These are phyloP conservation scores for Ganoderma lingzhi DNA, from an alignment of 1,284 basidiomycete genomes.

Conservation along the genomic window DNA sequence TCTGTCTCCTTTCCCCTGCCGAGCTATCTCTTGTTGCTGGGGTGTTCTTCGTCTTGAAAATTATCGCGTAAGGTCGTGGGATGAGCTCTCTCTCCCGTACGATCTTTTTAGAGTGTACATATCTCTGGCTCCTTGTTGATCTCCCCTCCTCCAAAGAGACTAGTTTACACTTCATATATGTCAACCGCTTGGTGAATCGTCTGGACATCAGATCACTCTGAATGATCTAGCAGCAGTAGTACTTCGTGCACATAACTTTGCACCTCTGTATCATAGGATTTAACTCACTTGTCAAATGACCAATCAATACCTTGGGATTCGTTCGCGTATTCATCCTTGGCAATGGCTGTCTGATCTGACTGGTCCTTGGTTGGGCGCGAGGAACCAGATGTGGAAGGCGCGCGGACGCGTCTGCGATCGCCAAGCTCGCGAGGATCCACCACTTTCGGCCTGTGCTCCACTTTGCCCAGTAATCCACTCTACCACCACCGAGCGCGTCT, in stretches of 20 bases:
- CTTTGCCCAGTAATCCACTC: slow-evolving; percentile 1
- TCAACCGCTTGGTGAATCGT: neutral
- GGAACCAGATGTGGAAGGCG: neutral
- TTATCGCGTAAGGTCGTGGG: neutral
- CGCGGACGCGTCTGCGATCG: neutral
- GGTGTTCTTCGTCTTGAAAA: neutral
- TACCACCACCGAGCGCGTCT: neutral
- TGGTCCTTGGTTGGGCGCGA: neutral
- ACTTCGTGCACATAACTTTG: neutral
- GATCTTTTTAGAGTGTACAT: neutral
- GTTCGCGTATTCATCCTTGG: no score
- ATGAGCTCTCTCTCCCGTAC: neutral
- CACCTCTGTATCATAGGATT: neutral
- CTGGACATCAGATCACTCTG: neutral
- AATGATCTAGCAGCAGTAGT: neutral
- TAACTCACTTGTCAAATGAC: neutral
- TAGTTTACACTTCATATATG: neutral
- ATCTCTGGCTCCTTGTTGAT: neutral
- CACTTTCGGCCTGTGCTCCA: neutral
- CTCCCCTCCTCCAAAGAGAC: neutral
- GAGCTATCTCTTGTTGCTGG: neutral
- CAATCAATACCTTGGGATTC: neutral
- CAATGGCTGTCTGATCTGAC: no score
- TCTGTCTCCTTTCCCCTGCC: neutral
- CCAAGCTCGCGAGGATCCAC: neutral